phyloP scores from a whole-genome alignment of 495 filamentous ascomycete genomes.

The Trypethelium eluteriae region DNA sequence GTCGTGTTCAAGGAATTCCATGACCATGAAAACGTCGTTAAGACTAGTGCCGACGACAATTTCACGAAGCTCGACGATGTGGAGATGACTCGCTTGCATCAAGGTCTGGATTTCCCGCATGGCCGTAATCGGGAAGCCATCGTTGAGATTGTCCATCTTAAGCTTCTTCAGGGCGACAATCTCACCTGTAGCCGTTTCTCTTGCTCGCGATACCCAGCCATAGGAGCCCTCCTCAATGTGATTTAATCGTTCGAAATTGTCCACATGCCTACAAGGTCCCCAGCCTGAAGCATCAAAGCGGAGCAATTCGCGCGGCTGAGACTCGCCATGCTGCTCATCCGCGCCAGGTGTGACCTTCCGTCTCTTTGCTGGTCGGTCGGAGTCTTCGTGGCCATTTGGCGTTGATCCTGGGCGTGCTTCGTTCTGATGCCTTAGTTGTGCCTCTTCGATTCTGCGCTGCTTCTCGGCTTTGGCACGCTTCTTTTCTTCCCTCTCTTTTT shows the following conservation, averaged over 20 bases:
- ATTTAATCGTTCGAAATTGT: slow-evolving; percentile 86
- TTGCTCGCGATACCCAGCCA: slow-evolving; percentile 84
- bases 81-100: slow-evolving; percentile 56
- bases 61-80: slow-evolving; percentile 74
- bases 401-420: slow-evolving; percentile 24
- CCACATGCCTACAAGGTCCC: slow-evolving; percentile 69
- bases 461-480: slow-evolving; percentile 78
- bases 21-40: slow-evolving; percentile 86
- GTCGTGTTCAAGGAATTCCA: slow-evolving; percentile 98
- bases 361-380: slow-evolving; percentile 47
- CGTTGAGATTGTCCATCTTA: slow-evolving; percentile 77
- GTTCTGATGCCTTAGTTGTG: slow-evolving; percentile 34
- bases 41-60: slow-evolving; percentile 77
- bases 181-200: slow-evolving; percentile 69
- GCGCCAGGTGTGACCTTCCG: slow-evolving; percentile 36
- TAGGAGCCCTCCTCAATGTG: slow-evolving; percentile 97
- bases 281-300: slow-evolving; percentile 64
- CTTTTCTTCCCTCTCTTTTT: slow-evolving; percentile 84
- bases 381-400: slow-evolving; percentile 13
- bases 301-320: slow-evolving; percentile 45
- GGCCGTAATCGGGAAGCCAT: slow-evolving; percentile 88
- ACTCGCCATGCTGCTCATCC: slow-evolving; percentile 23
- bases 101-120: slow-evolving; percentile 79
- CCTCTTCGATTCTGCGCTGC: slow-evolving; percentile 63
- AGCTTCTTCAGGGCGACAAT: slow-evolving; percentile 91